Conservation (phyloP, 2,329 filamentous ascomycete genomes). For the Xylariaceae sp. region DNA sequence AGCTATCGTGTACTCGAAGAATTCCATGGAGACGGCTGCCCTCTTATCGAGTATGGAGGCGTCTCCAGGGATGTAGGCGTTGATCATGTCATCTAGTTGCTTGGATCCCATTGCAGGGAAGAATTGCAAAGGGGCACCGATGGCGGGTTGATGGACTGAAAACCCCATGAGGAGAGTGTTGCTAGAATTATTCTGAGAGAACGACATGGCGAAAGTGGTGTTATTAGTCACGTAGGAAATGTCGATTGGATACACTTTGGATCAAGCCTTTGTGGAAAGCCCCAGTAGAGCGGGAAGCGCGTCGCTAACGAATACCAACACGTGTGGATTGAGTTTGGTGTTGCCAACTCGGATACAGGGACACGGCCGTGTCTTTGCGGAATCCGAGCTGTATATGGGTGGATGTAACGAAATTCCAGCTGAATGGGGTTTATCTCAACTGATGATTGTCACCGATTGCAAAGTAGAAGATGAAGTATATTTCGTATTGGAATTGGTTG, state of each 20-base stretch:
- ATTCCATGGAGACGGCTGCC: conserved; percentile 63
- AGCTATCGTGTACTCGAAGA: conserved; percentile 58
- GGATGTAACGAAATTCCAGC: background rate
- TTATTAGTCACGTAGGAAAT: conserved; percentile 15
- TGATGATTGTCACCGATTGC: background rate
- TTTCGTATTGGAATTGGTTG: conserved; percentile 11
- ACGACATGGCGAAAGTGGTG: conserved; percentile 40
- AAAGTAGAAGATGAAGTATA: background rate
- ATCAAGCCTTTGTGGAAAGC: conserved; percentile 3
- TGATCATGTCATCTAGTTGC: conserved; percentile 67
- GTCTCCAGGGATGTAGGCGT: conserved; percentile 62
- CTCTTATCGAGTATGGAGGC: conserved; percentile 65
- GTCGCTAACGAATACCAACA: conserved; percentile 30
- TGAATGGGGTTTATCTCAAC: conserved; percentile 1
- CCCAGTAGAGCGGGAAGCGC: conserved; percentile 9
- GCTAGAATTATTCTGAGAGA: conserved; percentile 45
- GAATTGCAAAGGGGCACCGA: conserved; percentile 68
- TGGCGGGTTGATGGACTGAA: conserved; percentile 64
- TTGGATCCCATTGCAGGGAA: conserved; percentile 67
- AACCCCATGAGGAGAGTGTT: conserved; percentile 57
- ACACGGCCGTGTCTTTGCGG: background rate
- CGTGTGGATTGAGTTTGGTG: conserved; percentile 1
- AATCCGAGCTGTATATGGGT: conserved; percentile 3
- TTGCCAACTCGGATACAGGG: conserved; percentile 30
- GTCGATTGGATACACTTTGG: conserved; percentile 31